Base-by-base conservation (phyloP, 768 basidiomycete species). In the Russula vinacea region DNA sequence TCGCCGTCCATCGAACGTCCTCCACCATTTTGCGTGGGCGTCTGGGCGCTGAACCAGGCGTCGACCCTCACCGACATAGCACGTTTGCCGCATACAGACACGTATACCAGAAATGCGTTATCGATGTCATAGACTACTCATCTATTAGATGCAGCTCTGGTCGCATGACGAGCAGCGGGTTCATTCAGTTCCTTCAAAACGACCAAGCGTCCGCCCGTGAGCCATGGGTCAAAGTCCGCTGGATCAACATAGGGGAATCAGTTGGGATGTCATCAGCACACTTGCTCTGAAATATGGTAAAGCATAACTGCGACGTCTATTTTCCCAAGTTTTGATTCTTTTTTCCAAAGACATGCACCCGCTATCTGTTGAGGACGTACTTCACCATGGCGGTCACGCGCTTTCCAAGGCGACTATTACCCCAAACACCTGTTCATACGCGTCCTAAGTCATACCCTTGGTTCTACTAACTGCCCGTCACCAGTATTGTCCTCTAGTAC, bases 381-480 rank as follows among this genome's bases (percentile, higher is more conserved):
- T 85, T 82, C n/a, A 84, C 24, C 76, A 78, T 42, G 76, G 79
- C 45, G 74, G 77, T 19, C 80, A 80, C 26, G 78, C 76, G 29
- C 80, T 84, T 49, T 88, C 87, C 8, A 86, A 89, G 73, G 81
- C 80, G 88, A 90, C 70, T 90, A 89, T 71, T 91, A 87, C 74
- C 66, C 73, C 17, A 79, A 82, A 62, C 89, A 90, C 69, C 80
- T 92, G 24, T 91, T 90, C 76, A 75, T 90, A 42, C 83, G 85
- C 22, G 75, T 89, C 39, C 78, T 91, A 26, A 83, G 83, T 65
- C 89, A 92, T 70, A 78, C 84, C 52, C 77, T 89, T 32, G 72
- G 42, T 42, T 59, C 60, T 39, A 73, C 44, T 14, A 7, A 22
- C 45, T 14, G 40, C 37, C 22, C 24, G n/a, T 51, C 63, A 13